Base-by-base conservation (phyloP, 73 alveolate species). In the Stentor coeruleus region DNA sequence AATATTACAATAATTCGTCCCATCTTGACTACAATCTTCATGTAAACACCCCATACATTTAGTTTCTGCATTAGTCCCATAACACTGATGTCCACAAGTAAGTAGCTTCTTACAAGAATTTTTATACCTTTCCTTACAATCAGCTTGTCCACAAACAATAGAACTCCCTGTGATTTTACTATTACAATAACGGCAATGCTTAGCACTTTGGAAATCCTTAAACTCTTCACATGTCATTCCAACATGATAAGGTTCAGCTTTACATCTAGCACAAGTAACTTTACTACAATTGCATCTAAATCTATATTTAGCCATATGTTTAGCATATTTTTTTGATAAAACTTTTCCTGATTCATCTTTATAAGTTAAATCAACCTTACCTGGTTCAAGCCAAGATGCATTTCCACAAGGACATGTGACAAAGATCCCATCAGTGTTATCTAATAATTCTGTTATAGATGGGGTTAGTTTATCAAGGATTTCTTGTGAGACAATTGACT, bases 171-270 rank as follows among this genome's bases (percentile, higher is more conserved):
- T 89, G 35, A 80, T 81, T 60, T 84, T 81, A 26, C 76, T 73
- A 31, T 91, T 85, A 83, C 97, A 91, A 60, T 77, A 82, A 66
- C 96, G 84, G 87, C 87, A 90, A 59, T 82, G 82, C 59, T 89
- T 79, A 76, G 91, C 58, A 58, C 36, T 6, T 37, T 60, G 74
- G 77, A 42, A 89, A 87, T 49, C 81, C 80, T 81, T 75, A 40
- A 41, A 77, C 76, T 93, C 87, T 31, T 94, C 94, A 77, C 99
- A 95, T 28, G 94, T 90, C 38, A 59, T 59, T 3, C 99, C 97
- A 3, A 92, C 74, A 80, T 95, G 99, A 90, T 95, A 95, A 39
- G 99, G 99, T 39, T 86, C 82, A 39, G 95, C 88, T 57, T 73
- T 77, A 59, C 99, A 95, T 59, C 81, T 84, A 42, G 87, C 85